Percentiles rank a stretch among this genome's conserved stretches.
phyloP scores from a whole-genome alignment of 108 stramenopile species.

The Nannochloropsis gaditana region DNA sequence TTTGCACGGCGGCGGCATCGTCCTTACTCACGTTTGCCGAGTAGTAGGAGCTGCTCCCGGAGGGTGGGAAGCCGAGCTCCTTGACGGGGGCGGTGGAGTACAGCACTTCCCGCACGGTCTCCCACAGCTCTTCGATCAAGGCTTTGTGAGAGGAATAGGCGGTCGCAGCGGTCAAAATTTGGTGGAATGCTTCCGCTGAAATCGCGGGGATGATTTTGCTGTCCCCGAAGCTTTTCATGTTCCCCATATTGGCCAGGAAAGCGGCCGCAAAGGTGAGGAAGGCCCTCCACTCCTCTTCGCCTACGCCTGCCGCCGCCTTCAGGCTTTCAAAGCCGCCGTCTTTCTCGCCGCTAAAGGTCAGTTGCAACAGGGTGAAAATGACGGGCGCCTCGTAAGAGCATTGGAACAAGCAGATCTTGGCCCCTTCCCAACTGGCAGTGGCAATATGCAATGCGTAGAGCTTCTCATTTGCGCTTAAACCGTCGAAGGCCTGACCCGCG shows the following conservation, averaged over 20 bases:
- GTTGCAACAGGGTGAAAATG: constrained; percentile 12
- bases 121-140: not conserved
- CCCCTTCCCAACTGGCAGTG: constrained; percentile 16
- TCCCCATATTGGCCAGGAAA: constrained; percentile 16
- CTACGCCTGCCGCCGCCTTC: not conserved
- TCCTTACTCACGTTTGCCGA: constrained; percentile 11
- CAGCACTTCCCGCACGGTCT: not conserved
- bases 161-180: not conserved
- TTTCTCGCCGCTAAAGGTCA: constrained; percentile 13
- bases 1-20: not conserved
- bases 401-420: constrained; percentile 19
- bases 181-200: not conserved
- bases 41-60: constrained; percentile 1
- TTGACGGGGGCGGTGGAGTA: constrained; percentile 22
- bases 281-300: not conserved
- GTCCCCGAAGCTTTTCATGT: constrained; percentile 19
- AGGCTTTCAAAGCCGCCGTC: not conserved
- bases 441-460: constrained; percentile 4
- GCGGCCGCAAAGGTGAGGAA: constrained; percentile 14
- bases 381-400: constrained; percentile 18
- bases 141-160: not conserved
- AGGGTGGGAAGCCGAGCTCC: constrained; percentile 10
- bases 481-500: not conserved
- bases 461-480: constrained; percentile 17
- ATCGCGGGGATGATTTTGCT: constrained; percentile 10